A percentile compares a stretch with the other conserved stretches of the same genome.
Evolutionary conservation across 352 stramenopile genomes (phyloP).

Genomic region (Thalassiosira hispida): DNA sequence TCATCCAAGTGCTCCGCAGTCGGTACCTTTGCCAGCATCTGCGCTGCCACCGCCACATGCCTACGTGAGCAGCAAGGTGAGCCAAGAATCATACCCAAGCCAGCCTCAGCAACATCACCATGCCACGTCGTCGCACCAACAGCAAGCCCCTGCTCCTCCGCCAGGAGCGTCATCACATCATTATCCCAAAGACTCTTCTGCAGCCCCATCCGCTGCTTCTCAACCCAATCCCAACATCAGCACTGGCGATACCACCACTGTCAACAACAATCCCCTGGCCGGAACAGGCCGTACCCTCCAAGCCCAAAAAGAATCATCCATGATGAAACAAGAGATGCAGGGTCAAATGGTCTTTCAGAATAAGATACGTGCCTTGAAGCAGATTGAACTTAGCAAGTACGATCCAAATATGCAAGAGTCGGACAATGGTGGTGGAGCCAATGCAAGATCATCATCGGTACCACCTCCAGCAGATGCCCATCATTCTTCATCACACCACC

Average conservation of each 20-base stretch:
- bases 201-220: no score
- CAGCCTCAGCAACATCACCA: no score
- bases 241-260: not conserved
- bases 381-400: constrained; percentile 77
- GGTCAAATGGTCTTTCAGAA: constrained; percentile 76
- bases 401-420: not conserved
- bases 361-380: constrained; percentile 78
- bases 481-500: constrained; percentile 14
- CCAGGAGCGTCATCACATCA: no score
- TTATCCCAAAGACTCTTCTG: no score
- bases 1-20: no score
- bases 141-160: no score
- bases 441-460: constrained; percentile 7
- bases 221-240: no score
- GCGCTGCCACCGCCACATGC: no score
- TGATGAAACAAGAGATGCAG: constrained; percentile 83
- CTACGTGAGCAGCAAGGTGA: no score
- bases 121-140: no score
- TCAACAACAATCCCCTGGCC: not conserved
- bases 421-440: not conserved
- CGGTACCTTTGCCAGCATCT: no score
- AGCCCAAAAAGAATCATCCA: constrained; percentile 63
- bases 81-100: no score
- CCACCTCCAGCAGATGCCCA: not conserved
- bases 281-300: constrained; percentile 13